Conservation (phyloP, 441 rosid genomes). For the Populus tomentosa region DNA sequence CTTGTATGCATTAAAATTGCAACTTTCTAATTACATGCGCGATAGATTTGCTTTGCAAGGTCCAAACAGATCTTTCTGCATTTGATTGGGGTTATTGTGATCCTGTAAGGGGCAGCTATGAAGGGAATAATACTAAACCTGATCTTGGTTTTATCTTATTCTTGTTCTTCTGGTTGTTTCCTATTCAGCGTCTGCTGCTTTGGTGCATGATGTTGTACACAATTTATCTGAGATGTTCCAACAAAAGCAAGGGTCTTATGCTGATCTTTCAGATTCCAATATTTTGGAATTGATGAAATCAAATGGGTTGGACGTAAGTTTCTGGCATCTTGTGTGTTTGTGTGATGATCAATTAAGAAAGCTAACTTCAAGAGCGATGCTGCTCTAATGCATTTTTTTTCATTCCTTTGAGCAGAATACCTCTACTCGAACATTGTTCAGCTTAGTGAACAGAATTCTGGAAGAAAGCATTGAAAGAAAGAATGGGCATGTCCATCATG, state of each 20-base stretch:
- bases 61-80: not conserved
- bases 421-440: slow-evolving; percentile 69
- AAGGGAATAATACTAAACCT: not conserved
- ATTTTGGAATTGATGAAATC: slow-evolving; percentile 61
- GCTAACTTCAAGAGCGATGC: slow-evolving; percentile 15
- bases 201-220: slow-evolving; percentile 36
- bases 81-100: not conserved
- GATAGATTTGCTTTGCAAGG: not conserved
- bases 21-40: not conserved
- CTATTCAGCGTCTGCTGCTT: slow-evolving; percentile 26
- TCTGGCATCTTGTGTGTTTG: slow-evolving; percentile 1
- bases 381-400: slow-evolving; percentile 15
- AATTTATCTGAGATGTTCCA: slow-evolving; percentile 46
- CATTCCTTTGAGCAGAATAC: slow-evolving; percentile 49
- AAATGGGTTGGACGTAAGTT: slow-evolving; percentile 63
- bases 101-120: not conserved
- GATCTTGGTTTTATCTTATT: not conserved
- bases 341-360: not conserved
- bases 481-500: slow-evolving; percentile 68
- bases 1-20: not conserved
- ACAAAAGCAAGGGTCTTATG: slow-evolving; percentile 47
- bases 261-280: slow-evolving; percentile 58
- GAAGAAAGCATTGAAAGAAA: slow-evolving; percentile 68
- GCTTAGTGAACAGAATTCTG: slow-evolving; percentile 53
- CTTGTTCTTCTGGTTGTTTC: not conserved